Evolutionary conservation across 176 grass and related monocot species (phyloP).

Genomic region (Alloteropsis semialata): DNA sequence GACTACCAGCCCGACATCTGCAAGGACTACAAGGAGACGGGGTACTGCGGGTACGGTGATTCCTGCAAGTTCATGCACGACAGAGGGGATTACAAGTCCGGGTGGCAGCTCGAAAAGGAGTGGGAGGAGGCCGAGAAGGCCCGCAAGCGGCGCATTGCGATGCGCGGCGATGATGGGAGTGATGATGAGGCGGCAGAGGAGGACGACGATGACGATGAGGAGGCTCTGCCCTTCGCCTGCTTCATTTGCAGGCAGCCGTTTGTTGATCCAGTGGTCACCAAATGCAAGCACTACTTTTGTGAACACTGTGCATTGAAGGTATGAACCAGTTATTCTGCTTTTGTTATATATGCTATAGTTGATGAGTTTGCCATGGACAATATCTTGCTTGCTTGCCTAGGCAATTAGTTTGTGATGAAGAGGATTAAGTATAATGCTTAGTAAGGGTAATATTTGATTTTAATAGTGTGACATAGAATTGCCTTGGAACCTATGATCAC

Average conservation of each 20-base stretch:
- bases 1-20: conserved; percentile 96
- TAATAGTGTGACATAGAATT: background rate
- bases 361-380: conserved; percentile 1
- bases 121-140: conserved; percentile 73
- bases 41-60: conserved; percentile 86
- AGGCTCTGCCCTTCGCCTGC: conserved; percentile 82
- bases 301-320: conserved; percentile 91
- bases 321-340: background rate
- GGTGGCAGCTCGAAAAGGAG: conserved; percentile 97
- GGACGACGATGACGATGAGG: conserved; percentile 42
- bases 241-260: conserved; percentile 77
- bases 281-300: conserved; percentile 93
- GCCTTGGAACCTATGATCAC: background rate
- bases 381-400: conserved; percentile 3
- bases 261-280: conserved; percentile 79
- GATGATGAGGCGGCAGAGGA: conserved; percentile 35
- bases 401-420: background rate
- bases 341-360: background rate
- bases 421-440: background rate
- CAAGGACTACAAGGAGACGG: conserved; percentile 98
- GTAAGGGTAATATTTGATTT: background rate
- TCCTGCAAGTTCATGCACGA: conserved; percentile 99
- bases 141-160: conserved; percentile 49
- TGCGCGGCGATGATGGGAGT: conserved; percentile 42
- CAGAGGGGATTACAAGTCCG: conserved; percentile 89